A percentile compares a stretch with the other conserved stretches of the same genome.
Evolutionary conservation across 169 alveolate genomes (phyloP).

Genomic region (Ichthyophthirius multifiliis): DNA sequence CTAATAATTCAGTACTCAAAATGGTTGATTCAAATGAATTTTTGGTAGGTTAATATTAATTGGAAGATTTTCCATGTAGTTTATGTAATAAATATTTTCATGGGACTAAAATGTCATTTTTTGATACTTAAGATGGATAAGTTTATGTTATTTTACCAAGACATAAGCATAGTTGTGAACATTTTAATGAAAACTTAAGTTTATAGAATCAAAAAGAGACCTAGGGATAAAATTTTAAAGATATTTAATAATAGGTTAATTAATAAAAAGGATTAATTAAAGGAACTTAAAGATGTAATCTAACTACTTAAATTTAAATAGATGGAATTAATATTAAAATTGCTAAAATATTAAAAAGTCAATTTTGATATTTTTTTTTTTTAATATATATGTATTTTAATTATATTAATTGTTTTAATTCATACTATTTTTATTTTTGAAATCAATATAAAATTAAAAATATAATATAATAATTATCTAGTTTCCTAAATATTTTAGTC

Average conservation of each 20-base stretch:
- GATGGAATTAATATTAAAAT: too few relatives aligned
- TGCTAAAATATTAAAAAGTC: too few relatives aligned
- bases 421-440: too few relatives aligned
- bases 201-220: not conserved
- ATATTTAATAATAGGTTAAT: not conserved
- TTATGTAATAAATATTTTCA: not conserved
- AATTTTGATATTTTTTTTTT: too few relatives aligned
- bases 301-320: too few relatives aligned
- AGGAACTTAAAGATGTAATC: not conserved
- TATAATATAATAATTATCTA: too few relatives aligned
- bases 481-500: too few relatives aligned
- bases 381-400: too few relatives aligned
- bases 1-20: not conserved
- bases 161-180: not conserved
- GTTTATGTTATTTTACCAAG: not conserved
- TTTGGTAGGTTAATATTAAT: not conserved
- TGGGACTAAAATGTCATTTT: not conserved
- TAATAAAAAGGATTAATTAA: not conserved
- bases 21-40: not conserved
- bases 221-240: not conserved
- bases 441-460: too few relatives aligned
- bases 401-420: too few relatives aligned
- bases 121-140: not conserved
- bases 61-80: constrained; percentile 1
- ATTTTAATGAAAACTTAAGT: not conserved